Base-by-base conservation (phyloP, 352 stramenopile species). In the Pythium vanterpoolii region DNA sequence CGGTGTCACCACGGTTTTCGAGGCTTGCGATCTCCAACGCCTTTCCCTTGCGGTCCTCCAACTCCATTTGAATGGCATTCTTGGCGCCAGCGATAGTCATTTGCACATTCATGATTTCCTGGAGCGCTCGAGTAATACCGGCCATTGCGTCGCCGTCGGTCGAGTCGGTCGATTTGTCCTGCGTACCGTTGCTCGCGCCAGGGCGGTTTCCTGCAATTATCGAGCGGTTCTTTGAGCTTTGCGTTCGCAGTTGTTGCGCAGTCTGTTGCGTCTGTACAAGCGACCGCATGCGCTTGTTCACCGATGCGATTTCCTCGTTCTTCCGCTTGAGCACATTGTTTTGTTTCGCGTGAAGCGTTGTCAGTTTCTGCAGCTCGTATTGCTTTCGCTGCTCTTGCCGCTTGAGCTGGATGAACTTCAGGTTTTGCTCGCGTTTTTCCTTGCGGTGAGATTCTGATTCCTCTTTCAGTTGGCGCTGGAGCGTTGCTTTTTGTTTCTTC, bases 311-410 rank as follows among this genome's bases (percentile, higher is more conserved):
- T 27, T 86, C 77, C 18, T 90, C 74, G 4, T 68, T 78, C 46
- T 87, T 90, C n/a, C 70, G 75, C 46, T 91, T 90, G 3, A 84
- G 50, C 26, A 76, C 56, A 44, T 58, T 67, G 31, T 64, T 72
- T 44, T 86, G 76, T 27, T 89, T 89, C 10, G 38, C 42, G 27
- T 77, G 67, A 6, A 75, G 47, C 1, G 59, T 55, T 10, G 59
- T 69, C 2, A 79, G 27, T 54, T 87, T 88, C 30, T 88, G 74
- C 5, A 80, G 47, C 45, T 90, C 69, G 47, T 76, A 78, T 23
- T 79, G 69, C 50, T 74, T 83, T 3, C 81, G 71, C 46, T 84
- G 69, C 33, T 91, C 74, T 42, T 89, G 72, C 1, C 81, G 74
- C 34, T 79, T 82, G 10, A 85, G 38, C 57, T 86, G 73, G 5